Evolutionary conservation across 2,329 filamentous ascomycete genomes (phyloP), one percentile per base, ranked within the genome.

Genomic region (Scytalidium sp.): DNA sequence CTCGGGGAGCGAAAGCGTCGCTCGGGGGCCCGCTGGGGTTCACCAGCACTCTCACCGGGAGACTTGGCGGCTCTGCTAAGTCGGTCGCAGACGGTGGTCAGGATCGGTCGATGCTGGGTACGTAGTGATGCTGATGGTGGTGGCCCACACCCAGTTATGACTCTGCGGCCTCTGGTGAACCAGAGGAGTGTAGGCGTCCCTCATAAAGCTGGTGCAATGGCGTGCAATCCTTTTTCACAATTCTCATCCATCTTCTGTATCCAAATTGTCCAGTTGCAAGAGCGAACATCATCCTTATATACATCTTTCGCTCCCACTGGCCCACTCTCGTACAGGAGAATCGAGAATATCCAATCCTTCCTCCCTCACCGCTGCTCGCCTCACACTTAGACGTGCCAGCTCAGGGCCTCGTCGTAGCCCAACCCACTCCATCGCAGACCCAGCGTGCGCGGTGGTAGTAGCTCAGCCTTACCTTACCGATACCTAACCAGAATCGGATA

Each of bases 261-360:
- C n/a, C n/a, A n/a, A n/a, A n/a, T n/a, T n/a, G n/a, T n/a, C n/a
- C n/a, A n/a, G n/a, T n/a, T n/a, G n/a, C n/a, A n/a, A n/a, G n/a
- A n/a, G n/a, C n/a, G n/a, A n/a, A n/a, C n/a, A n/a, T n/a, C n/a
- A n/a, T 49, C 47, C 46, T 52, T 53, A 55, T 57, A 57, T 52
- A 52, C 45, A 40, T 32, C 29, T 20, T 47, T 21, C 36, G 39
- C 21, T 27, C 25, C 17, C 43, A 41, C 50, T 44, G 15, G 32
- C 41, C 19, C 49, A 45, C 46, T 42, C 32, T 39, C 42, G 40
- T 45, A 20, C 45, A 46, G 43, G 49, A 48, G 44, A n/a, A n/a
- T n/a, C n/a, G n/a, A n/a, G n/a, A n/a, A n/a, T n/a, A 53, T 44
- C 47, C 52, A 49, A 53, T 47, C 50, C 48, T 50, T 23, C 29